Conservation (phyloP, 345 rosid species). For the Ricinus communis region DNA sequence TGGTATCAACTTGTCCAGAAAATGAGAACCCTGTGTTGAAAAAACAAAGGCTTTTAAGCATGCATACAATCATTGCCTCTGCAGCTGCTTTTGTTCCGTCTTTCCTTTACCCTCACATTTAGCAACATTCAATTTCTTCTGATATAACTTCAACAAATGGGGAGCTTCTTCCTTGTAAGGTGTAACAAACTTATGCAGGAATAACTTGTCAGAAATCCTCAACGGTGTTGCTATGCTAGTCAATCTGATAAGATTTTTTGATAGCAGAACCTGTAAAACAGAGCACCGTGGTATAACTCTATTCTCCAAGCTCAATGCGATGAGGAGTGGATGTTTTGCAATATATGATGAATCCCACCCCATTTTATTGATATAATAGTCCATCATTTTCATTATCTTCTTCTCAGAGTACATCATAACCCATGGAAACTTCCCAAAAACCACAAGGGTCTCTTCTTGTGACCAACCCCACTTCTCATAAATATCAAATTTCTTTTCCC, state of each 20-base stretch:
- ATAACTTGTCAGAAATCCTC: not conserved
- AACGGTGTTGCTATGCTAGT: not conserved
- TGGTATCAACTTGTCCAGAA: too few species aligned
- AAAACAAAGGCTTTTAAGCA: not conserved
- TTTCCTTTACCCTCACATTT: not conserved
- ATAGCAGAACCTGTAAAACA: not conserved
- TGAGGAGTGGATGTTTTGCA: not conserved
- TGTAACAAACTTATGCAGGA: slow-evolving; percentile 19
- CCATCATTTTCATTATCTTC: slow-evolving; percentile 23
- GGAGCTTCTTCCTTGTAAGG: slow-evolving; percentile 14
- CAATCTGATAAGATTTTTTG: not conserved
- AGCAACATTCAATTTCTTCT: not conserved
- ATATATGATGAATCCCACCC: slow-evolving; percentile 13
- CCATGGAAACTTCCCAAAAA: slow-evolving; percentile 17
- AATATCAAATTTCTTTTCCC: slow-evolving; percentile 10
- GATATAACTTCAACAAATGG: not conserved
- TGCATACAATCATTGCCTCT: not conserved
- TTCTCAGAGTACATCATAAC: slow-evolving; percentile 11
- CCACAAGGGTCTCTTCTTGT: slow-evolving; percentile 6
- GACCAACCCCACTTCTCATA: slow-evolving; percentile 13
- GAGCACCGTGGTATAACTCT: slow-evolving; percentile 10
- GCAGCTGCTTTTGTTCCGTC: not conserved
- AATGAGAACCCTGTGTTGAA: too few species aligned
- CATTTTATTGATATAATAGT: slow-evolving; percentile 21
- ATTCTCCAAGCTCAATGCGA: slow-evolving; percentile 12